Evolutionary conservation across 169 alveolate species (phyloP), one percentile per base, ranked within the genome.

Genomic region (Plasmodium vivax): DNA sequence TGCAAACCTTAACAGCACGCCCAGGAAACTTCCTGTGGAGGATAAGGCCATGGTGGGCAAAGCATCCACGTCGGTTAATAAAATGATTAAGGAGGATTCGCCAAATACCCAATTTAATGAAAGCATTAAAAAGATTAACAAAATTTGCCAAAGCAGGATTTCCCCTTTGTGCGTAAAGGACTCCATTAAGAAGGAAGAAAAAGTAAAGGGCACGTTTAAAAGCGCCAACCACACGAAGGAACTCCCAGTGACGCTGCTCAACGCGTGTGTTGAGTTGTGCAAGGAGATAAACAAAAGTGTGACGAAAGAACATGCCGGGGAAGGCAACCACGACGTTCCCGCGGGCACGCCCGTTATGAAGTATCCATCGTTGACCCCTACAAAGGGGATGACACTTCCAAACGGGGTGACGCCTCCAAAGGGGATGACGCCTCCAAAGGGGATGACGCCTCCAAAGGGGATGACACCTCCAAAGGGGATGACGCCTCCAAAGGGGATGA

Each of bases 81-180:
- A 87, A 87, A 87, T 79, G 75, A 75, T 87, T 27, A 79, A 87
- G 27, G 93, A 87, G 30, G 93, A 87, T 77, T 87, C 93, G 2
- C 93, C 93, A 36, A 87, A 87, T 36, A 87, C 93, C 4, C 83
- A 79, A 87, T 87, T 87, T 87, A 87, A 87, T 77, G 93, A 87
- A 87, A 87, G 93, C 45, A 75, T 87, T 75, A 75, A 87, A 75
- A 87, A 87, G 71, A 87, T 87, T n/a, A 87, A 87, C 82, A 87
- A 77, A 75, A 87, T 87, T 75, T 87, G 93, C 45, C 93, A 87
- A 36, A 87, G 93, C 71, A 75, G 93, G 68, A 77, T 87, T 75
- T 87, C 93, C 32, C 93, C 93, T 77, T 75, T 87, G 81, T 77
- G 93, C 71, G 23, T 87, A 87, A 87, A 87, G 71, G 87, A 87